A percentile compares a stretch with the other conserved stretches of the same genome.
Evolutionary conservation across 257 asterid genomes (phyloP).

Genomic region (Linderniella brevidens): DNA sequence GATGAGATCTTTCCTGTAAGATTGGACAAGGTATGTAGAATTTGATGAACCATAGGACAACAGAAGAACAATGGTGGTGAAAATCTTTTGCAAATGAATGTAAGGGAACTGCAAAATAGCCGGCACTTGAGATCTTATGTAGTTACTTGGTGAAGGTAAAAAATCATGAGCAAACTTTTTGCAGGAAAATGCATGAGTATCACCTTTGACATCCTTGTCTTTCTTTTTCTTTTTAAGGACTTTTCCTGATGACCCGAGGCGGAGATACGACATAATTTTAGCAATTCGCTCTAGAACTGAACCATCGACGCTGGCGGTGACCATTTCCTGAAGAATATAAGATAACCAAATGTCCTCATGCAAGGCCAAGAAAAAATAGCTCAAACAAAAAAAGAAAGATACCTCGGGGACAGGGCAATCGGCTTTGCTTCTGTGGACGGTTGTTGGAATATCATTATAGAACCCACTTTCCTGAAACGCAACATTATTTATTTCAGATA

Average conservation of each 20-base stretch:
- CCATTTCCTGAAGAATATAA: slow-evolving; percentile 63
- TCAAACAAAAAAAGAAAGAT: slow-evolving; percentile 4
- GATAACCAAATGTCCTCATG: slow-evolving; percentile 9
- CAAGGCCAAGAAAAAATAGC: slow-evolving; percentile 5
- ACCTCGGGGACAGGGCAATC: slow-evolving; percentile 99
- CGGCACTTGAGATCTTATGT: no score
- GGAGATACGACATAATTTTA: slow-evolving; percentile 94
- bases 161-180: not conserved
- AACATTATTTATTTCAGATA: slow-evolving; percentile 11
- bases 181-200: slow-evolving; percentile 5
- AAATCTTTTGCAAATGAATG: not conserved
- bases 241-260: slow-evolving; percentile 98
- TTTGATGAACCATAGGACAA: not conserved
- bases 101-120: no score
- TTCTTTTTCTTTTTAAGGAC: slow-evolving; percentile 96
- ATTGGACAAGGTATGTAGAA: slow-evolving; percentile 10
- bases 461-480: slow-evolving; percentile 64
- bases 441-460: slow-evolving; percentile 89
- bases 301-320: slow-evolving; percentile 88
- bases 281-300: slow-evolving; percentile 90
- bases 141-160: no score
- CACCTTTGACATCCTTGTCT: slow-evolving; percentile 83
- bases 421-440: slow-evolving; percentile 93
- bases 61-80: slow-evolving; percentile 2
- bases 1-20: slow-evolving; percentile 32